A percentile compares a stretch with the other conserved stretches of the same genome.
These are phyloP conservation scores for Penicillium sp. DNA, from an alignment of 2,329 filamentous ascomycete species.

Conservation along the genomic window DNA sequence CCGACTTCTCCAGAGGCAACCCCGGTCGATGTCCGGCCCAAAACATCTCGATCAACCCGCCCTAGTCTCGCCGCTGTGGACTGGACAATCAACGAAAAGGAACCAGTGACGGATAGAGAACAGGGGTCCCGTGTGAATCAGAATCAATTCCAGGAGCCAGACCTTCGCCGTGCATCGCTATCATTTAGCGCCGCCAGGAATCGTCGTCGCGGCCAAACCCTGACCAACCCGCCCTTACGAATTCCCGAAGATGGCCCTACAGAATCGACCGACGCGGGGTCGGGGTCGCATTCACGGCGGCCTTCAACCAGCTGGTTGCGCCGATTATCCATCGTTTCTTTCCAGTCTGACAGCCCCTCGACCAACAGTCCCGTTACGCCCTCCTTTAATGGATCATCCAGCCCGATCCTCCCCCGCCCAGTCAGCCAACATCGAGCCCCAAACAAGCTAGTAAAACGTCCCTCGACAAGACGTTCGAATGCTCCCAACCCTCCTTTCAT, in stretches of 20 bases:
- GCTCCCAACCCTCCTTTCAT: slow-evolving; percentile 42
- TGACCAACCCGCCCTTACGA: slow-evolving; percentile 36
- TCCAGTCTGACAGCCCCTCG: slow-evolving; percentile 51
- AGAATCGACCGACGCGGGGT: slow-evolving; percentile 3
- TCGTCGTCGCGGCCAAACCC: slow-evolving; percentile 43
- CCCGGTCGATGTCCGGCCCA: slow-evolving; percentile 20
- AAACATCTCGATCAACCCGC: slow-evolving; percentile 25
- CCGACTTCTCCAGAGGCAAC: slow-evolving; percentile 19
- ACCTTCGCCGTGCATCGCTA: slow-evolving; percentile 28
- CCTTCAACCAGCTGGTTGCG: slow-evolving; percentile 60
- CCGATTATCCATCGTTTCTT: slow-evolving; percentile 58
- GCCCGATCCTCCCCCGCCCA: slow-evolving; percentile 50
- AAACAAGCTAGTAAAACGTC: slow-evolving; percentile 68
- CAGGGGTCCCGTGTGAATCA: slow-evolving; percentile 15
- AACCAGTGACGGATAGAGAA: slow-evolving; percentile 6
- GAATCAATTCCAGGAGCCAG: slow-evolving; percentile 18
- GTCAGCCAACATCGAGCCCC: slow-evolving; percentile 42
- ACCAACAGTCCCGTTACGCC: slow-evolving; percentile 57
- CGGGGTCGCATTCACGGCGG: slow-evolving; percentile 36
- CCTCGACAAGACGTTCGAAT: slow-evolving; percentile 57
- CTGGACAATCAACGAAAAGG: slow-evolving; percentile 17
- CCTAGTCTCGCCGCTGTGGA: slow-evolving; percentile 20
- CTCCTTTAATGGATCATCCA: slow-evolving; percentile 58
- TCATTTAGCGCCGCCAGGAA: slow-evolving; percentile 34
- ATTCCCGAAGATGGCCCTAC: slow-evolving; percentile 31